A percentile compares a stretch with the other conserved stretches of the same genome.
Conservation (phyloP, 2,329 filamentous ascomycete genomes). For the Bertia moriformis region DNA sequence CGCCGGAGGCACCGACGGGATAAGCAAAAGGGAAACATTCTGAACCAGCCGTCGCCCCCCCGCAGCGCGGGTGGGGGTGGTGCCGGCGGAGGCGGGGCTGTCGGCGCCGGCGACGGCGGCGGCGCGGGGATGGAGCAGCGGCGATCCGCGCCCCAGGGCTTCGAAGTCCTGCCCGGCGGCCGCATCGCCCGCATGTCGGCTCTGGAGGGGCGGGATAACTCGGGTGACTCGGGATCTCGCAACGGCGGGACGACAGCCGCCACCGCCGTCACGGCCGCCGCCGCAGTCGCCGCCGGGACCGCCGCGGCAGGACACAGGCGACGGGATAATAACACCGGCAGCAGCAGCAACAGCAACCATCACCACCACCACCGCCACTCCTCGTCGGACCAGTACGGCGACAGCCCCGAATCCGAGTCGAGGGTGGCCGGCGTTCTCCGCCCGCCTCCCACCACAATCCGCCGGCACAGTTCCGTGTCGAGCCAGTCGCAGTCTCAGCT, state of each 20-base stretch:
- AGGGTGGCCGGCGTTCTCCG: constrained; percentile 36
- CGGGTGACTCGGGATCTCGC: constrained; percentile 41
- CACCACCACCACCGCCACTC: too few species aligned
- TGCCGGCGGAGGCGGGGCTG: constrained; percentile 20
- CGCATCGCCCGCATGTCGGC: constrained; percentile 94
- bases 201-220: constrained; percentile 65
- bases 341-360: constrained; percentile 48
- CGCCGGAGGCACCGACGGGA: constrained; percentile 32
- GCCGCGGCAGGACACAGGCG: too few species aligned
- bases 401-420: constrained; percentile 55
- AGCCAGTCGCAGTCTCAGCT: constrained; percentile 70
- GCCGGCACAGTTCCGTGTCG: constrained; percentile 77
- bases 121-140: constrained; percentile 20
- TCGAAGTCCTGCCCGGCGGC: constrained; percentile 69
- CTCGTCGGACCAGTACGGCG: too few species aligned
- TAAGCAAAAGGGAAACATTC: constrained; percentile 58
- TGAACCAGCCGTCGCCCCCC: constrained; percentile 80
- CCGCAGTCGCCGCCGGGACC: constrained; percentile 28
- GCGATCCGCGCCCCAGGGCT: constrained; percentile 27
- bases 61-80: too few species aligned
- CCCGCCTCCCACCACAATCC: constrained; percentile 41
- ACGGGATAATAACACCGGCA: too few species aligned
- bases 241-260: too few species aligned
- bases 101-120: too few species aligned
- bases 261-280: constrained; percentile 29